Evolutionary conservation across 352 stramenopile species (phyloP), one percentile per base, ranked within the genome.

Genomic region (Pythium graminicola): DNA sequence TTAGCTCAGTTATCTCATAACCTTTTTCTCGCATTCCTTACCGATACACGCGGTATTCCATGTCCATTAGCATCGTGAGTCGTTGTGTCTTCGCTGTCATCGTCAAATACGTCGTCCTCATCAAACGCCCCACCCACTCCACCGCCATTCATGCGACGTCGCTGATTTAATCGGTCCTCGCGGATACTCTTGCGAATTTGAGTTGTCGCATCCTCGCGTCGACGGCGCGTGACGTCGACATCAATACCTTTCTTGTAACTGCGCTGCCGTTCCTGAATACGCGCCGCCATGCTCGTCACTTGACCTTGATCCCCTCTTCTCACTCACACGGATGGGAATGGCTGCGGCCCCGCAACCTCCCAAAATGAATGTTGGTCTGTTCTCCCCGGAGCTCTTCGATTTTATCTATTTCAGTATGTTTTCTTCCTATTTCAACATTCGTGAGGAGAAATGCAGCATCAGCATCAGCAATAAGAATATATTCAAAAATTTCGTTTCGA

Each of bases 171-270:
- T 10, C 83, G 77, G 58, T 93, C 80, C 38, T 92, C 85, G 53
- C 84, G 83, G 50, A 84, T 85, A 39, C 56, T 86, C 75, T 93
- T 95, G 54, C 85, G 85, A 67, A 95, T 93, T 64, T 93, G 83
- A 38, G 89, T 74, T 29, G 81, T 81, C 19, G 79, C 90, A 52
- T 93, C 83, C 35, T 89, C 79, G 43, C 85, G 80, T 29, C 80
- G 74, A 17, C 83, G 73, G 46, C 85, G 77, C 43, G 68, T 88
- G 46, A 78, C 73, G 27, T 91, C 77, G 24, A 62, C 65, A 68
- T 95, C 85, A 56, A 95, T 89, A 47, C 79, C 82, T 62, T 94
- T 95, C 67, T 95, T 95, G 60, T 88, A 94, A 56, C 63, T 82
- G 51, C 78, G 86, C 70, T 93, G 81, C 38, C 82, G 85, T 24